Base-by-base conservation (phyloP, 768 basidiomycete genomes). In the Boletus vermiculosoides region DNA sequence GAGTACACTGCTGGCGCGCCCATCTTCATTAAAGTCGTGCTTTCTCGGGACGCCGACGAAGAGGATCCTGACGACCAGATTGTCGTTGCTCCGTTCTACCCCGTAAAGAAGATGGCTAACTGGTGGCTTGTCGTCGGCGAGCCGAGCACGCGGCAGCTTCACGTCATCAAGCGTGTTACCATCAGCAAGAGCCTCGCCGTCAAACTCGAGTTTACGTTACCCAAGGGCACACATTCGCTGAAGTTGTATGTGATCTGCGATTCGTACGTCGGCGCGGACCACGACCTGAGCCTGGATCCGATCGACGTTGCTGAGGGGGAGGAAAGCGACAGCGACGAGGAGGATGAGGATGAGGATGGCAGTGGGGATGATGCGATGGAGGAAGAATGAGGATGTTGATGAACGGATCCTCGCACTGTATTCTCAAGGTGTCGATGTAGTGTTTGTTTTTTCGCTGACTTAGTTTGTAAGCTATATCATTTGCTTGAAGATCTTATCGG, bases 101-200 rank as follows among this genome's bases (percentile, higher is more conserved):
- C 96, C 0, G 78, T 75, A 52, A 88, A 87, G 73, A 98, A 98
- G 79, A 83, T 93, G 73, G 85, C 90, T 55, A 94, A 94, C 66
- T 98, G 95, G 96, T 98, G 95, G 95, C 81, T 98, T 34, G 94
- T 98, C 46, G 80, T 98, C 13, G 94, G 93, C n/a, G 90, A 95
- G 51, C 80, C 87, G 6, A 77, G 77, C 34, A 86, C 83, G n/a
- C 83, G 86, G 37, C 89, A 93, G 63, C 77, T 99, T 13, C 86
- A 93, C 5, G 78, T 92, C 74, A 77, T 86, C 75, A 84, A 95
- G 82, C 88, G 88, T 42, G 92, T 98, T 31, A 96, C 96, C 0
- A 83, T 94, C 42, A 78, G 77, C 61, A 77, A 87, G 71, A 78
- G 71, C 62, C 81, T 98, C n/a, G 76, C 77, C 18, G 87, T 90